phyloP scores from a whole-genome alignment of 768 basidiomycete genomes.

The Fomitopsis pulvina region DNA sequence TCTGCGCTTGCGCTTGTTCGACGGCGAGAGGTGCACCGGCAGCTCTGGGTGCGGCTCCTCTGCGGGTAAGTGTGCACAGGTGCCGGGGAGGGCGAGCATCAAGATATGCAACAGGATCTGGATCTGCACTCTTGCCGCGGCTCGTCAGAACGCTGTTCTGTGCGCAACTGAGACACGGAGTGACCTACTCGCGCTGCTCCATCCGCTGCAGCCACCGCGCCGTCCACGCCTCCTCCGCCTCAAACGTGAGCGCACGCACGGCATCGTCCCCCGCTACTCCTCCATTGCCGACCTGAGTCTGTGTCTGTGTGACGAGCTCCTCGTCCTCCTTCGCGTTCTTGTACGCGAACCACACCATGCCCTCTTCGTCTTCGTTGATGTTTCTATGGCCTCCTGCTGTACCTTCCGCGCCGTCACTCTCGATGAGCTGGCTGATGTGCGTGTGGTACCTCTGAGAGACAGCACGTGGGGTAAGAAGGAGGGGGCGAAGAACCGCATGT shows the following conservation, averaged over 20 bases:
- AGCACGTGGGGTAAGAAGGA: slow-evolving; percentile 54
- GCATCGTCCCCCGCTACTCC: slow-evolving; percentile 6
- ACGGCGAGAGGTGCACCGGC: slow-evolving; percentile 13
- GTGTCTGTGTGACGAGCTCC: neutral
- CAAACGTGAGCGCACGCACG: slow-evolving; percentile 18
- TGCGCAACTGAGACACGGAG: slow-evolving; percentile 15
- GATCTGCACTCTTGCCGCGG: slow-evolving; percentile 52
- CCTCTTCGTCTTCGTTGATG: slow-evolving; percentile 48
- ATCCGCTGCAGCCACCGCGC: slow-evolving; percentile 53
- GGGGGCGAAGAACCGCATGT: slow-evolving; percentile 50
- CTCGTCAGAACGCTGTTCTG: neutral
- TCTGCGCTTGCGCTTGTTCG: slow-evolving; percentile 21
- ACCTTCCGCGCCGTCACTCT: slow-evolving; percentile 51
- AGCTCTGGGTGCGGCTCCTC: neutral
- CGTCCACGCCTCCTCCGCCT: slow-evolving; percentile 45
- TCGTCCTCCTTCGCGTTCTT: slow-evolving; percentile 48
- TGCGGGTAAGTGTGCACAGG: slow-evolving; percentile 12
- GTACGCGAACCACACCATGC: slow-evolving; percentile 72
- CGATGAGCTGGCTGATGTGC: slow-evolving; percentile 55
- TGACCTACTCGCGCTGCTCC: slow-evolving; percentile 47
- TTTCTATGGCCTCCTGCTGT: too few species aligned
- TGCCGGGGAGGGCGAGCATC: slow-evolving; percentile 55
- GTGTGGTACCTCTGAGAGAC: slow-evolving; percentile 55
- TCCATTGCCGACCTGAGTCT: neutral
- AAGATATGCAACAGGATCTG: slow-evolving; percentile 69